Base-by-base conservation (phyloP, 1,284 basidiomycete genomes). In the Apiotrichum akiyoshidainum region DNA sequence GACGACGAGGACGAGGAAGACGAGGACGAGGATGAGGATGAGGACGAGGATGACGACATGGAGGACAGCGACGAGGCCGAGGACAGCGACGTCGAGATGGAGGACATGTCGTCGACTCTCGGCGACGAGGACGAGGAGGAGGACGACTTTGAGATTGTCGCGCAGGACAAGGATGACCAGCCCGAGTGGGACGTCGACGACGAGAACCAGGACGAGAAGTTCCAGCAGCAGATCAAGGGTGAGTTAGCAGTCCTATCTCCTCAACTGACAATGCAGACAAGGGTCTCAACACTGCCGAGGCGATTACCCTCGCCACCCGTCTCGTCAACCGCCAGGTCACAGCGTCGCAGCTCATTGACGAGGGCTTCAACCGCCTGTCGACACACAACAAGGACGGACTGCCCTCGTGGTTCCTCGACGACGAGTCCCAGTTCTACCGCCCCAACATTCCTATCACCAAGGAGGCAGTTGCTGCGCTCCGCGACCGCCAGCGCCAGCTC, bases 341-440 rank as follows among this genome's bases (percentile, higher is more conserved):
- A 1, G 89, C 88, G 71, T 89, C 89, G 8, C 85, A 92, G 45
- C 83, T 99, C 19, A 84, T 99, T 71, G 92, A 99, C 72, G 89
- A 96, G 56, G 96, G 96, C 17, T 99, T 99, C 82, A 93, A 88
- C 79, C 90, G 92, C 21, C 89, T 93, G 77, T 89, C 92, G 4
- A 85, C 95, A 59, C 89, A 92, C 68, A 85, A 90, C 65, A 96
- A 94, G 79, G 91, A 97, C 56, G 92, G 83, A 34, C 84, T 99
- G 11, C 96, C 96, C 0, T 78, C 85, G 0, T 99, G 96, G 96
- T 99, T 99, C 84, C 82, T 98, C 46, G 95, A 99, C 70, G 96
- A 99, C 71, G 96, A 99, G 78, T 80, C 86, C 46, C 91, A 94
- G 71, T 84, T 89, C 75, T 98, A 96, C 83, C 94, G 92, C 72